phyloP scores from a whole-genome alignment of 2,329 filamentous ascomycete species.

The Dactylonectria estremocensis region DNA sequence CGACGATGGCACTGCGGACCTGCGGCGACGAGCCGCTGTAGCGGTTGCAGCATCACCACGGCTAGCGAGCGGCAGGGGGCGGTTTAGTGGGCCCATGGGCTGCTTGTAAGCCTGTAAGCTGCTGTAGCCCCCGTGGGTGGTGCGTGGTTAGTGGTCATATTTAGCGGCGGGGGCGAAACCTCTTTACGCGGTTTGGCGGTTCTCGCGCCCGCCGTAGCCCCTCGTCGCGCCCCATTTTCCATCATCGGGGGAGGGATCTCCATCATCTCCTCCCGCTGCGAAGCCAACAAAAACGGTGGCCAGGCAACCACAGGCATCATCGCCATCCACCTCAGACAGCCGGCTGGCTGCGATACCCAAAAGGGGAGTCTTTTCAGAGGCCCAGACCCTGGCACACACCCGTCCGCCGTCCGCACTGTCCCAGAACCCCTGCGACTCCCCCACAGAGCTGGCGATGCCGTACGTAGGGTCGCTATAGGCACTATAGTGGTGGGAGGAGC shows the following conservation, averaged over 20 bases:
- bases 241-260: slow-evolving; percentile 44
- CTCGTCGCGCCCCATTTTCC: slow-evolving; percentile 48
- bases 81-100: slow-evolving; percentile 24
- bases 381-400: slow-evolving; percentile 7
- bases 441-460: slow-evolving; percentile 21
- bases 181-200: slow-evolving; percentile 51
- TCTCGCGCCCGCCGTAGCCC: slow-evolving; percentile 43
- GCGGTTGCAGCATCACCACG: slow-evolving; percentile 37
- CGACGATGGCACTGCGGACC: slow-evolving; percentile 25
- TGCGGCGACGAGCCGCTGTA: slow-evolving; percentile 42
- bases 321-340: slow-evolving; percentile 44
- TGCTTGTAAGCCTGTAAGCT: slow-evolving; percentile 23
- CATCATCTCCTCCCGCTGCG: slow-evolving; percentile 2
- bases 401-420: slow-evolving; percentile 25
- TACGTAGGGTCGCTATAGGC: slow-evolving; percentile 14
- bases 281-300: slow-evolving; percentile 43
- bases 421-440: slow-evolving; percentile 28
- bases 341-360: slow-evolving; percentile 15
- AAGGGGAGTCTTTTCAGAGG: slow-evolving; percentile 8
- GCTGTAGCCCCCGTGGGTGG: slow-evolving; percentile 19
- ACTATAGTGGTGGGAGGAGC: slow-evolving; percentile 12
- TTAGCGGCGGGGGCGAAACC: slow-evolving; percentile 45
- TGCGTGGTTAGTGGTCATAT: slow-evolving; percentile 38
- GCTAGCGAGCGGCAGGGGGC: slow-evolving; percentile 37
- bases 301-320: slow-evolving; percentile 53